These are phyloP conservation scores for Haematococcus lacustris DNA, from an alignment of 139 green algal species.

Conservation along the genomic window DNA sequence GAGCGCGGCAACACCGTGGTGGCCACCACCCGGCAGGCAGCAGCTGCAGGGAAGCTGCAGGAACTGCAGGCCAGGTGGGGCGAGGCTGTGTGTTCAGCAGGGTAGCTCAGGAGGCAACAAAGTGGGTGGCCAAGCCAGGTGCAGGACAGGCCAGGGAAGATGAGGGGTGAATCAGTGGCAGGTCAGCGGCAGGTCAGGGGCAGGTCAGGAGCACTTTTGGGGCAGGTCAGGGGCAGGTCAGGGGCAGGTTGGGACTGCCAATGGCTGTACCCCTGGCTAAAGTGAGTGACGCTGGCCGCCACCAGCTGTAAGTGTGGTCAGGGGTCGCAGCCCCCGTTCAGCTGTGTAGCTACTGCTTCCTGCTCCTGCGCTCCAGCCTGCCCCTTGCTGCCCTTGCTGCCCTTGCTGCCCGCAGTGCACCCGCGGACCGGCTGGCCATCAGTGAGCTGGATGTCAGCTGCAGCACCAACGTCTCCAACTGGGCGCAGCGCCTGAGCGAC, in stretches of 20 bases:
- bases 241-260: too few relatives aligned
- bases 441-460: conserved; percentile 8
- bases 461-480: background rate
- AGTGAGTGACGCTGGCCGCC: background rate
- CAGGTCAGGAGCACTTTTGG: background rate
- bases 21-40: conserved; percentile 12
- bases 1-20: conserved; percentile 19
- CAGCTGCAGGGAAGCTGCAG: too few relatives aligned
- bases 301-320: background rate
- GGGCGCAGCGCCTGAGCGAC: conserved; percentile 9
- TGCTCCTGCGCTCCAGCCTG: background rate
- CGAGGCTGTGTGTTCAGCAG: background rate
- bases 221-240: too few relatives aligned
- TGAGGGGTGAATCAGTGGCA: background rate
- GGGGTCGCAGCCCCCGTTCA: too few relatives aligned
- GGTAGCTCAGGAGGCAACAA: background rate
- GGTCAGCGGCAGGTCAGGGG: background rate
- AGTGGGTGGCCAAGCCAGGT: background rate
- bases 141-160: background rate
- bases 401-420: background rate
- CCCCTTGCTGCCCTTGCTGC: background rate
- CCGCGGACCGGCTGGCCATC: background rate
- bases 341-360: background rate
- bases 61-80: too few relatives aligned
- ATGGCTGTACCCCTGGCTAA: too few relatives aligned